Evolutionary conservation across 768 basidiomycete species (phyloP).

Genomic region (Tephrocybe rancida): DNA sequence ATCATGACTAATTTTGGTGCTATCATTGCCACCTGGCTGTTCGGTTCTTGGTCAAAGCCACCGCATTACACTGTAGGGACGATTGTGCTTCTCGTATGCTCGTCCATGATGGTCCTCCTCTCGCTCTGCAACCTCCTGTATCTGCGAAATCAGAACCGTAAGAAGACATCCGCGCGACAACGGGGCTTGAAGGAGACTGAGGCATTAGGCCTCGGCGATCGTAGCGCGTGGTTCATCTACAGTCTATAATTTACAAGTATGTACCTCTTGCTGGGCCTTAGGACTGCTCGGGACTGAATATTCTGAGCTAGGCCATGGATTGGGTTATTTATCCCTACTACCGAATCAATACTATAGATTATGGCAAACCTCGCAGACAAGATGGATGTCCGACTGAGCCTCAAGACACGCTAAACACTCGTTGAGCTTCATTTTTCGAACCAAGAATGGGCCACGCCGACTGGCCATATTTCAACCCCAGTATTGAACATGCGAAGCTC

Average conservation of each 20-base stretch:
- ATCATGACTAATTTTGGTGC: slow-evolving; percentile 44
- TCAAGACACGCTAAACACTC: too few relatives aligned
- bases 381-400: too few relatives aligned
- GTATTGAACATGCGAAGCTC: too few relatives aligned
- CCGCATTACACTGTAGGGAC: slow-evolving; percentile 52
- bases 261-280: too few relatives aligned
- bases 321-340: too few relatives aligned
- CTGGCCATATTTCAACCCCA: too few relatives aligned
- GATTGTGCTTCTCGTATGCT: slow-evolving; percentile 36
- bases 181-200: slow-evolving; percentile 36
- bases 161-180: slow-evolving; percentile 39
- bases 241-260: neutral
- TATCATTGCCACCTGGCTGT: slow-evolving; percentile 60
- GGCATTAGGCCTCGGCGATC: slow-evolving; percentile 42
- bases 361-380: too few relatives aligned
- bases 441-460: too few relatives aligned
- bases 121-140: slow-evolving; percentile 38
- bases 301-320: too few relatives aligned
- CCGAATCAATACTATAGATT: too few relatives aligned
- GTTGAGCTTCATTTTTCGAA: too few relatives aligned
- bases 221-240: slow-evolving; percentile 45
- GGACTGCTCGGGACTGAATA: too few relatives aligned
- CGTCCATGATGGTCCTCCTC: slow-evolving; percentile 36
- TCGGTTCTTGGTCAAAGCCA: slow-evolving; percentile 48
- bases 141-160: slow-evolving; percentile 42